These are phyloP conservation scores for Aspergillus eucalypticola DNA, from an alignment of 2,329 filamentous ascomycete species.

Conservation along the genomic window DNA sequence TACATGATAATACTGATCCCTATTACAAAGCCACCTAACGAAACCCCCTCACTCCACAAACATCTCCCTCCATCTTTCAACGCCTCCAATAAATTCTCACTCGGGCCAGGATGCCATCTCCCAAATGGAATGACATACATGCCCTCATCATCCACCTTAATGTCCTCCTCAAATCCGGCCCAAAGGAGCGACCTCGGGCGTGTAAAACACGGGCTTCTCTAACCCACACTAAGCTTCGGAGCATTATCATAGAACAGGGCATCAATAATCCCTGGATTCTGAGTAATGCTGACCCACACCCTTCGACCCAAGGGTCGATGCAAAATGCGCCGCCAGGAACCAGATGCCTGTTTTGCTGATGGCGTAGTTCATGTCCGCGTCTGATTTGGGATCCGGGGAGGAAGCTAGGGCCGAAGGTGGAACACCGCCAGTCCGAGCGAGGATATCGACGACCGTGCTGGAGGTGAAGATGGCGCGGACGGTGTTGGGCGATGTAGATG, in stretches of 20 bases:
- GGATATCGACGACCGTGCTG: background rate
- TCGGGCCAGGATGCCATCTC: background rate
- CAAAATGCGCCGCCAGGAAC: background rate
- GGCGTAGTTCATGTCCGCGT: background rate
- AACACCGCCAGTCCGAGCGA: background rate
- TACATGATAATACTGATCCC: background rate
- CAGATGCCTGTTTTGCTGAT: slow-evolving; percentile 1
- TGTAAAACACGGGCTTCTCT: background rate
- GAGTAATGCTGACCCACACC: background rate
- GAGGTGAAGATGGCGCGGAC: background rate
- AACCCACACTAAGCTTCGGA: background rate
- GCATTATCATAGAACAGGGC: background rate
- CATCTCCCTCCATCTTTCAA: background rate
- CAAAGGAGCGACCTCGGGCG: background rate
- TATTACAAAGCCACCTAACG: background rate
- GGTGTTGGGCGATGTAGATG: background rate
- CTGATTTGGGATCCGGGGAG: background rate
- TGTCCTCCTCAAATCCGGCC: background rate
- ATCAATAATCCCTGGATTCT: slow-evolving; percentile 5
- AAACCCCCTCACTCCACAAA: background rate
- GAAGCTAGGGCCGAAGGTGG: background rate
- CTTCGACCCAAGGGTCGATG: background rate
- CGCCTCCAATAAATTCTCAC: slow-evolving; percentile 1
- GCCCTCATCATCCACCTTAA: background rate
- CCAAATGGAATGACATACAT: slow-evolving; percentile 3